Evolutionary conservation across 805 yeast genomes (phyloP).

Genomic region (Saccharomycopsis malanga): DNA sequence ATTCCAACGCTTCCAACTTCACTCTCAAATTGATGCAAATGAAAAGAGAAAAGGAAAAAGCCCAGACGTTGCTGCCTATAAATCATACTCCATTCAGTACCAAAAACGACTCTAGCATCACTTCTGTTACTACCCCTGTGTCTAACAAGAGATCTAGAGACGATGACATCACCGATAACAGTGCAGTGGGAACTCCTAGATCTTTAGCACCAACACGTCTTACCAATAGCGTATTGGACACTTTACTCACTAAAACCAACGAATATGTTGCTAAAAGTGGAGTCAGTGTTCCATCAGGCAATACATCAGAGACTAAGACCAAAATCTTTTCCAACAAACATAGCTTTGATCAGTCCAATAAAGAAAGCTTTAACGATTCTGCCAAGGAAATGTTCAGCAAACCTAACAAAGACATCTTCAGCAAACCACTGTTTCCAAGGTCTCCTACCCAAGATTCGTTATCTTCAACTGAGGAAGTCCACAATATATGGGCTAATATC

Average conservation of each 20-base stretch:
- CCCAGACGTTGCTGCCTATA: background rate
- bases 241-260: constrained; percentile 15
- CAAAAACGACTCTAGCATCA: background rate
- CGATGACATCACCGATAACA: background rate
- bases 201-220: constrained; percentile 18
- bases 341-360: constrained; percentile 16
- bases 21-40: constrained; percentile 18
- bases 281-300: constrained; percentile 1
- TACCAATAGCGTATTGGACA: constrained; percentile 14
- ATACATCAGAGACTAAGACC: background rate
- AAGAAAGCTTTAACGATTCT: constrained; percentile 14
- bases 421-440: constrained; percentile 16
- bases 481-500: constrained; percentile 20
- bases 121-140: background rate
- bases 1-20: constrained; percentile 16
- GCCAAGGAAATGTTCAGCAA: too few species aligned
- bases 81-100: background rate
- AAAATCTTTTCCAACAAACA: constrained; percentile 13
- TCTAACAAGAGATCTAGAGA: constrained; percentile 3
- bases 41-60: constrained; percentile 17
- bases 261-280: constrained; percentile 19
- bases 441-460: constrained; percentile 22
- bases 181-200: background rate
- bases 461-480: constrained; percentile 21
- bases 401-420: constrained; percentile 16